Evolutionary conservation across 352 stramenopile genomes (phyloP).

Genomic region (Aphanomyces euteiches): DNA sequence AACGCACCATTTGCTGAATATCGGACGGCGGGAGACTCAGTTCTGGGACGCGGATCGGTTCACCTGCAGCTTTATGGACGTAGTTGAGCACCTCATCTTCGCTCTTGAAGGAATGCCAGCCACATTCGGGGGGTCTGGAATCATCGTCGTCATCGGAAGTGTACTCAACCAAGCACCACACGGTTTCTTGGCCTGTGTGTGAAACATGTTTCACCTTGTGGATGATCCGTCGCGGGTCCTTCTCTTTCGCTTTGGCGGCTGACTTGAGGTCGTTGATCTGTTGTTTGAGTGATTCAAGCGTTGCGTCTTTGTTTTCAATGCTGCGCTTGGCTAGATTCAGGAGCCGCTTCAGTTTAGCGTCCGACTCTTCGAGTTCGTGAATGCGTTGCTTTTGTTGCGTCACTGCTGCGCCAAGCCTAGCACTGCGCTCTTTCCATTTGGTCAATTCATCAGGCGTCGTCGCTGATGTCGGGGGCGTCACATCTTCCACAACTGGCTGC

Average conservation of each 20-base stretch:
- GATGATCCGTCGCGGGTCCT: constrained; percentile 58
- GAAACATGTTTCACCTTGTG: constrained; percentile 59
- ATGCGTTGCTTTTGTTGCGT: constrained; percentile 28
- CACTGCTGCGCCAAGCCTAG: constrained; percentile 7
- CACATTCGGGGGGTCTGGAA: constrained; percentile 41
- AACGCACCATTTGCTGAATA: constrained; percentile 63
- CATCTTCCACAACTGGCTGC: too few relatives aligned
- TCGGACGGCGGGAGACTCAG: constrained; percentile 70
- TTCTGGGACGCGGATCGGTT: constrained; percentile 59
- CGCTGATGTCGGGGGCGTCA: too few relatives aligned
- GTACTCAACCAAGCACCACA: constrained; percentile 85
- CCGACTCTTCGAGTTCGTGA: constrained; percentile 38
- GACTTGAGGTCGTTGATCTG: constrained; percentile 65
- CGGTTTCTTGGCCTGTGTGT: constrained; percentile 22
- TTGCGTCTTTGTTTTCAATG: constrained; percentile 73
- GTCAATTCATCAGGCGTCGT: background rate
- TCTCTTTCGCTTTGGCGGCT: constrained; percentile 35
- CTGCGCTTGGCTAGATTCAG: constrained; percentile 84
- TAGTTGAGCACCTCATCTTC: constrained; percentile 64
- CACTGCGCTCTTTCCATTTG: constrained; percentile 29
- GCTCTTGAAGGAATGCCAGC: constrained; percentile 66
- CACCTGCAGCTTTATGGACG: constrained; percentile 48
- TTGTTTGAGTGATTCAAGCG: constrained; percentile 43
- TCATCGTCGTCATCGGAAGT: constrained; percentile 63
- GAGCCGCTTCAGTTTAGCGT: constrained; percentile 77